Conservation (phyloP, 2,329 filamentous ascomycete species). For the Fusarium sp. region DNA sequence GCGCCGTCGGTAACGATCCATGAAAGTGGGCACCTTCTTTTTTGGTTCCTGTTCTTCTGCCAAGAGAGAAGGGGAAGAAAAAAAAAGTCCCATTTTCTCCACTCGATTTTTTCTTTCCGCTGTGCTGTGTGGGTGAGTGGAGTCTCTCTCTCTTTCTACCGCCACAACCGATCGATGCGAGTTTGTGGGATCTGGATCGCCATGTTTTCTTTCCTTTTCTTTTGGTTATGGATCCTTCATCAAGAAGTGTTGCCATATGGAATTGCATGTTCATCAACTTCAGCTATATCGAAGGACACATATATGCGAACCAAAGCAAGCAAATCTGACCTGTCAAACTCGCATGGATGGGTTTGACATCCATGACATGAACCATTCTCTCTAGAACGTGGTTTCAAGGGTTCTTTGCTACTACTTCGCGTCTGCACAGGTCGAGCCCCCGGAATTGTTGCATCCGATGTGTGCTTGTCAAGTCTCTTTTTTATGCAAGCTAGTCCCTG, state of each 20-base stretch:
- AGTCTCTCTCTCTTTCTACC: neutral
- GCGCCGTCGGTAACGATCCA: slow-evolving; percentile 33
- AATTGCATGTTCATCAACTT: neutral
- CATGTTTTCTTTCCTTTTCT: neutral
- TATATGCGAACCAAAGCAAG: neutral
- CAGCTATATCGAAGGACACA: neutral
- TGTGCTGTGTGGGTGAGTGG: slow-evolving; percentile 15
- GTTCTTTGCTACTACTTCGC: neutral
- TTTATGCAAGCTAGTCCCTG: neutral
- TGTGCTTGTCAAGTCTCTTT: neutral
- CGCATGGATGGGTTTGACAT: neutral
- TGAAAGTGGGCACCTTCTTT: slow-evolving; percentile 11
- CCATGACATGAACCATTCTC: neutral
- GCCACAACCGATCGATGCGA: slow-evolving; percentile 40
- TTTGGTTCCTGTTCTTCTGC: neutral
- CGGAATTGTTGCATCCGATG: neutral
- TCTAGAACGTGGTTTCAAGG: slow-evolving; percentile 1
- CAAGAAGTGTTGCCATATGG: neutral
- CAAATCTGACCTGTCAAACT: neutral
- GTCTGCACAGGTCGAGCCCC: neutral
- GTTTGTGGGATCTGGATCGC: slow-evolving; percentile 17
- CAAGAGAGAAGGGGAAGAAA: neutral
- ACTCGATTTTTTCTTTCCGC: neutral
- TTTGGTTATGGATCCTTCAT: neutral
- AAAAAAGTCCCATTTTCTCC: slow-evolving; percentile 1